These are phyloP conservation scores for Acer negundo DNA, from an alignment of 345 rosid species.

Conservation along the genomic window DNA sequence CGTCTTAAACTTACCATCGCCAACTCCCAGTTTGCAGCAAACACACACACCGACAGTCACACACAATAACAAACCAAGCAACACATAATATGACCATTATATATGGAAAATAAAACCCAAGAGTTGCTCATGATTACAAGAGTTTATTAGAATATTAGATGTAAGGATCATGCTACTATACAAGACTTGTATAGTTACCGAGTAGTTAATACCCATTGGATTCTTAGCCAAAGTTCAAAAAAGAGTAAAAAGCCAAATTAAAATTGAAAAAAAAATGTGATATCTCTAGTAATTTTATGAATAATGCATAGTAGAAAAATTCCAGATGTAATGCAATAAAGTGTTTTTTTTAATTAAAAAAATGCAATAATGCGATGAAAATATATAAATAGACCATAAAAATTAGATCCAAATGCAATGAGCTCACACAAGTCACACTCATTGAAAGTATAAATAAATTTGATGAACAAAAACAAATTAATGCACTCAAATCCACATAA, in stretches of 20 bases:
- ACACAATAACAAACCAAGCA: not conserved
- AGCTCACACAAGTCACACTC: slow-evolving; percentile 1
- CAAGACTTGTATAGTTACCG: not conserved
- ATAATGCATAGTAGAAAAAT: not conserved
- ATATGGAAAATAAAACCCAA: not conserved
- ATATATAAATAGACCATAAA: not conserved
- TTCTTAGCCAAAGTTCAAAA: not conserved
- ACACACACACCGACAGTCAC: not conserved
- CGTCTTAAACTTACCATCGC: not conserved
- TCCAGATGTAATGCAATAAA: not conserved
- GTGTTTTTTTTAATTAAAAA: no score
- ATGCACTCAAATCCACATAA: not conserved
- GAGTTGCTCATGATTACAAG: not conserved
- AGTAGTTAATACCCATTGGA: not conserved
- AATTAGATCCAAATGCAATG: not conserved
- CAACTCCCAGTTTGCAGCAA: not conserved
- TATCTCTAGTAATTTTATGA: not conserved
- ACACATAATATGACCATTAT: not conserved
- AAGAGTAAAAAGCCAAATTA: not conserved
- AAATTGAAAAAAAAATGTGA: not conserved
- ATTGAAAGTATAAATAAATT: not conserved
- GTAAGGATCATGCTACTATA: not conserved
- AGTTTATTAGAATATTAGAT: not conserved
- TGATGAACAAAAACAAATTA: not conserved
- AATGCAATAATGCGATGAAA: not conserved